Percentiles rank a stretch among this genome's conserved stretches.
Evolutionary conservation across 2,329 filamentous ascomycete genomes (phyloP).

Genomic region (Plenodomus tracheiphilus): DNA sequence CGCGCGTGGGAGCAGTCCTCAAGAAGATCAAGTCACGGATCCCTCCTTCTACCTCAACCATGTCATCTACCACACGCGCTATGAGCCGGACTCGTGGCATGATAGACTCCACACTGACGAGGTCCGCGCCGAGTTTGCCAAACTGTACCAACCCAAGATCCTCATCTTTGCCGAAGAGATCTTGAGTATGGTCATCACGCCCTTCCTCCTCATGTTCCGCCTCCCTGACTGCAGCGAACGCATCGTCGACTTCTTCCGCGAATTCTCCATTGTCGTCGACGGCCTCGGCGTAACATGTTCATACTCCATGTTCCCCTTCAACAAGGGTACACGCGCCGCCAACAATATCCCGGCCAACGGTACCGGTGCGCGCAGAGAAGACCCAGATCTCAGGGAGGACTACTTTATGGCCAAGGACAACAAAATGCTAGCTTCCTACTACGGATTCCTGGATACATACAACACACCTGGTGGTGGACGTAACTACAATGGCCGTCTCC

Average conservation of each 20-base stretch:
- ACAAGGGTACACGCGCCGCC: constrained; percentile 66
- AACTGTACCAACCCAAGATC: constrained; percentile 89
- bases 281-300: constrained; percentile 95
- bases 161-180: constrained; percentile 92
- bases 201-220: constrained; percentile 83
- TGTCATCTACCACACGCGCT: constrained; percentile 91
- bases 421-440: constrained; percentile 98
- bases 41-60: constrained; percentile 86
- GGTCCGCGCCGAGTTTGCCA: constrained; percentile 85
- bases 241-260: constrained; percentile 95
- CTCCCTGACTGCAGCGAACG: constrained; percentile 87
- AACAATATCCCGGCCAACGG: constrained; percentile 53
- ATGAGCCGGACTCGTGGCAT: constrained; percentile 87
- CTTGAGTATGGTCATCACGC: constrained; percentile 87
- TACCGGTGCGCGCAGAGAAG: constrained; percentile 48
- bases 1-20: constrained; percentile 79
- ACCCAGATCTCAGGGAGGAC: constrained; percentile 72
- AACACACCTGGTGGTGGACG: constrained; percentile 31
- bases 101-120: constrained; percentile 90
- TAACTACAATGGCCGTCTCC: constrained; percentile 44
- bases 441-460: constrained; percentile 93
- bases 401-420: constrained; percentile 95
- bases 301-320: constrained; percentile 96
- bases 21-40: constrained; percentile 85
- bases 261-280: constrained; percentile 96